phyloP scores from a whole-genome alignment of 805 yeast genomes.

The Myxozyma lipomycoides region DNA sequence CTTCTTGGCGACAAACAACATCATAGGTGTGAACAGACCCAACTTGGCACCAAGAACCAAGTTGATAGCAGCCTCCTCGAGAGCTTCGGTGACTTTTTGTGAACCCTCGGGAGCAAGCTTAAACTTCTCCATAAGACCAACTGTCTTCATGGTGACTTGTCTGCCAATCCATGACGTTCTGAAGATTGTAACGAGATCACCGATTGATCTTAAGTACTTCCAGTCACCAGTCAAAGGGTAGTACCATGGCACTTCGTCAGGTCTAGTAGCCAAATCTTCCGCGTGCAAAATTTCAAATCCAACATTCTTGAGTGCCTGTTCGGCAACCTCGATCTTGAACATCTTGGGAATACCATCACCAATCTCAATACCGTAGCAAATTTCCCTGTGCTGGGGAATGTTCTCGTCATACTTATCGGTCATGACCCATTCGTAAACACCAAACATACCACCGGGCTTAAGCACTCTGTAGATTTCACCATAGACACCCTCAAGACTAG shows the following conservation, averaged over 20 bases:
- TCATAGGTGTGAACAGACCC: slow-evolving; percentile 95
- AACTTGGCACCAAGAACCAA: slow-evolving; percentile 86
- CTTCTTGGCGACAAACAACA: slow-evolving; percentile 84
- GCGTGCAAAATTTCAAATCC: slow-evolving; percentile 79
- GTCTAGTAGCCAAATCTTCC: slow-evolving; percentile 73
- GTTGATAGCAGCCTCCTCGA: slow-evolving; percentile 95
- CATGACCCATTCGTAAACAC: slow-evolving; percentile 99
- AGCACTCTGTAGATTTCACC: slow-evolving; percentile 89
- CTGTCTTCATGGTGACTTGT: slow-evolving; percentile 72
- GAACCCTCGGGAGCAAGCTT: slow-evolving; percentile 94
- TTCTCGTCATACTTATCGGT: slow-evolving; percentile 86
- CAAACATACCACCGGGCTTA: slow-evolving; percentile 97
- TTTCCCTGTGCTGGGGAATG: slow-evolving; percentile 84
- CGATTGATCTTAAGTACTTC: slow-evolving; percentile 73
- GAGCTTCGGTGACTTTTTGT: slow-evolving; percentile 80
- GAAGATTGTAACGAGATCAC: slow-evolving; percentile 76
- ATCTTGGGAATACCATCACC: slow-evolving; percentile 99
- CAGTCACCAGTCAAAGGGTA: slow-evolving; percentile 94
- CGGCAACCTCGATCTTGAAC: slow-evolving; percentile 82
- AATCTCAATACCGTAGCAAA: slow-evolving; percentile 94
- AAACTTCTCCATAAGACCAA: slow-evolving; percentile 74
- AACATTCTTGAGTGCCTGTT: slow-evolving; percentile 74
- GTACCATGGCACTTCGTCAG: slow-evolving; percentile 93
- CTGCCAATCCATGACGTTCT: slow-evolving; percentile 89
- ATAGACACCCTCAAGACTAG: slow-evolving; percentile 92